Conservation (phyloP, 805 yeast species). For the Candida sphagnicola region DNA sequence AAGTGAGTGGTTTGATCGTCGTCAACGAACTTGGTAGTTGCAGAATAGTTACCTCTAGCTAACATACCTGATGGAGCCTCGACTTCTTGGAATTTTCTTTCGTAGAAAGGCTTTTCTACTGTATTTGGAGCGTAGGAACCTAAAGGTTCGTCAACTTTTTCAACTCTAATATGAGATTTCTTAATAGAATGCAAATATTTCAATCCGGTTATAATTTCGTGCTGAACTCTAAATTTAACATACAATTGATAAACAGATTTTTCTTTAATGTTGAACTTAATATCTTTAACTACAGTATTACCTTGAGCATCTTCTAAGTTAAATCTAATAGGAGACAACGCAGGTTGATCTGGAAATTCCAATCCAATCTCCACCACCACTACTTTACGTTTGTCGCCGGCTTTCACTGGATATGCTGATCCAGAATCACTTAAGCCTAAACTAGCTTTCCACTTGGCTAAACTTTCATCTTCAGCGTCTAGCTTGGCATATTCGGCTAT, state of each 20-base stretch:
- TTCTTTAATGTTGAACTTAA: conserved; percentile 75
- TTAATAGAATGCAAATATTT: conserved; percentile 81
- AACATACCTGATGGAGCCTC: conserved; percentile 91
- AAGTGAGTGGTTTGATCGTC: conserved; percentile 78
- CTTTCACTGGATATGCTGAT: conserved; percentile 54
- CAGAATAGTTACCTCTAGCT: conserved; percentile 83
- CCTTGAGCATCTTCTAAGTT: conserved; percentile 59
- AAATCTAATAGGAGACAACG: conserved; percentile 56
- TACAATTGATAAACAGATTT: conserved; percentile 67
- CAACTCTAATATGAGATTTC: conserved; percentile 84
- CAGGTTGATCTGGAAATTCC: conserved; percentile 58
- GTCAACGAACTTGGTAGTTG: conserved; percentile 77
- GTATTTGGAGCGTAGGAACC: conserved; percentile 93
- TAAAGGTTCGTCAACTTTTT: conserved; percentile 79
- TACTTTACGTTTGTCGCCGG: conserved; percentile 72
- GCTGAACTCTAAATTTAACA: conserved; percentile 80
- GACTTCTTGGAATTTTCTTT: conserved; percentile 49
- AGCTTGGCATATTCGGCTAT: conserved; percentile 76
- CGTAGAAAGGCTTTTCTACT: conserved; percentile 71
- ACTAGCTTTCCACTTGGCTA: conserved; percentile 88
- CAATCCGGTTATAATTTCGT: conserved; percentile 86
- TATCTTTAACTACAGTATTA: conserved; percentile 53
- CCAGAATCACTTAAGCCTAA: conserved; percentile 65
- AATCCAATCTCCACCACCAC: conserved; percentile 76
- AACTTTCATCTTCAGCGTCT: conserved; percentile 87